Conservation (phyloP, 768 basidiomycete genomes). For the Lentinula boryana region DNA sequence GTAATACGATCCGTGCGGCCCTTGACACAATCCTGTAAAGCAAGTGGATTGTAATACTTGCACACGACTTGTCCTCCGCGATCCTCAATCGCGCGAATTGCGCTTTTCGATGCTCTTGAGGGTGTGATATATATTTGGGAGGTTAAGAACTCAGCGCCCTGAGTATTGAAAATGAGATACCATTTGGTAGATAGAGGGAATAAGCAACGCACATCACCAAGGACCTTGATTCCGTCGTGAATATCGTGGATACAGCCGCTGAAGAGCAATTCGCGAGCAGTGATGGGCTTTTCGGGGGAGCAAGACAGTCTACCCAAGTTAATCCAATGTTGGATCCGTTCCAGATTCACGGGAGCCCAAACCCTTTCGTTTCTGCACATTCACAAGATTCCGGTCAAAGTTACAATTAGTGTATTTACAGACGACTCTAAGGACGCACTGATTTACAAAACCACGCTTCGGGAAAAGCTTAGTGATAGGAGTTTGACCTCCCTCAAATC, state of each 20-base stretch:
- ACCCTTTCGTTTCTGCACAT: conserved; percentile 60
- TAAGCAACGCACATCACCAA: conserved; percentile 61
- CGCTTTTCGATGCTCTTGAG: conserved; percentile 81
- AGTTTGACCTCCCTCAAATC: conserved; percentile 97
- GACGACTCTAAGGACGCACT: conserved; percentile 36
- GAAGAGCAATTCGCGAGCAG: conserved; percentile 75
- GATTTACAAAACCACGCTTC: conserved; percentile 91
- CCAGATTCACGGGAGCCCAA: conserved; percentile 81
- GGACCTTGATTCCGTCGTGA: conserved; percentile 86
- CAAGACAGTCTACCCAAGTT: conserved; percentile 76
- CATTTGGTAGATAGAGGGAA: background rate
- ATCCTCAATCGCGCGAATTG: conserved; percentile 78
- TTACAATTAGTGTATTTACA: background rate
- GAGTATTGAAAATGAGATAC: conserved; percentile 1
- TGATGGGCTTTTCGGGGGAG: conserved; percentile 78
- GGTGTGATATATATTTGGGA: conserved; percentile 73
- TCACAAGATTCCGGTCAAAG: background rate
- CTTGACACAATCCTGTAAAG: conserved; percentile 73
- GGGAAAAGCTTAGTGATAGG: conserved; percentile 87
- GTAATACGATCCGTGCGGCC: conserved; percentile 62
- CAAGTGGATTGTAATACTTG: conserved; percentile 86
- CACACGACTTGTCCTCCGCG: conserved; percentile 81
- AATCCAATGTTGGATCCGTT: conserved; percentile 88
- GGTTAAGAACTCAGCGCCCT: conserved; percentile 67
- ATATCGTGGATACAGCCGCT: conserved; percentile 87